Conservation (phyloP, 1,284 basidiomycete species). For the Wallemia ichthyophaga region DNA sequence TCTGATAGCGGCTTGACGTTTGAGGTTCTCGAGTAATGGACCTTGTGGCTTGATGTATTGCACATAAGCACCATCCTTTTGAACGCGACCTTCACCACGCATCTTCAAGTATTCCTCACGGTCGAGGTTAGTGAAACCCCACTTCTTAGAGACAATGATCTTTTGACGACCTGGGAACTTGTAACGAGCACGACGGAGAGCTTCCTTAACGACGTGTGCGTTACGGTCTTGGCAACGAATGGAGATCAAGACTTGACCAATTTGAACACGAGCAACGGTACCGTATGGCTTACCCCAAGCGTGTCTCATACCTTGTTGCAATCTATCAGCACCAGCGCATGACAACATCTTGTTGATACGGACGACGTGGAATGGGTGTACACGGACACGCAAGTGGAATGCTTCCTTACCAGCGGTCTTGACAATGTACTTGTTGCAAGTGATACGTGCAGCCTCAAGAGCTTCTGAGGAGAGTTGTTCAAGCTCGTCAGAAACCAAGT, state of each 20-base stretch:
- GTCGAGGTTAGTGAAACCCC: conserved; percentile 90
- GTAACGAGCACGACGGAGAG: conserved; percentile 86
- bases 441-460: conserved; percentile 92
- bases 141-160: conserved; percentile 92
- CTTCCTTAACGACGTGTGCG: conserved; percentile 73
- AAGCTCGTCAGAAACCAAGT: conserved; percentile 93
- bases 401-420: conserved; percentile 96
- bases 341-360: conserved; percentile 99
- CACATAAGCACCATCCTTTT: conserved; percentile 61
- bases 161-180: conserved; percentile 99
- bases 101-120: conserved; percentile 65
- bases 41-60: conserved; percentile 75
- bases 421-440: conserved; percentile 97
- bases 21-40: conserved; percentile 47
- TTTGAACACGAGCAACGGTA: conserved; percentile 76
- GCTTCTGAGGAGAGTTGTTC: conserved; percentile 91
- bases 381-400: conserved; percentile 91
- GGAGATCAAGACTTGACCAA: conserved; percentile 87
- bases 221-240: conserved; percentile 77
- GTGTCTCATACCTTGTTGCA: conserved; percentile 98
- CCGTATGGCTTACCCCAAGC: conserved; percentile 99
- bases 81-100: conserved; percentile 60
- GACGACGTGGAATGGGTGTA: conserved; percentile 94
- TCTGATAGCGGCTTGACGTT: background rate
- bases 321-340: conserved; percentile 90